A percentile compares a stretch with the other conserved stretches of the same genome.
Evolutionary conservation across 257 asterid species (phyloP).

Genomic region (Solanum virginianum): DNA sequence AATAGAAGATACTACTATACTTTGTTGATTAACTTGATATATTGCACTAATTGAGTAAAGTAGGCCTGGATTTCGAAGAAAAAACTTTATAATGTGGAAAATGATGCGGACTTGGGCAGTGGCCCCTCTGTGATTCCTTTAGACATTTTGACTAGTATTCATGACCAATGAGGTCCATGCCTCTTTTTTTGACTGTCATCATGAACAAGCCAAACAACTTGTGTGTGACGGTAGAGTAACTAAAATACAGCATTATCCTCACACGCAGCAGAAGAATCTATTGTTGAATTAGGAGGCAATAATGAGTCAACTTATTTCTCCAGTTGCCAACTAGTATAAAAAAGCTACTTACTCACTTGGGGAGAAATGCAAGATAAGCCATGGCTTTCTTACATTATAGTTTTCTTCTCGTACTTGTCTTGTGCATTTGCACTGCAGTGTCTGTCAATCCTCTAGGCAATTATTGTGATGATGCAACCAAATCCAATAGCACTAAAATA

Average conservation of each 20-base stretch:
- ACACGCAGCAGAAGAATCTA: not conserved
- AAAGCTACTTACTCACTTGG: not conserved
- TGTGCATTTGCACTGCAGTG: conserved; percentile 18
- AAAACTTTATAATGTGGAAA: not conserved
- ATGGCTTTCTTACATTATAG: conserved; percentile 20
- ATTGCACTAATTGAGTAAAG: not conserved
- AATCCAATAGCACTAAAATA: conserved; percentile 7
- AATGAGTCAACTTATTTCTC: not conserved
- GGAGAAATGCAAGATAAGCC: not conserved
- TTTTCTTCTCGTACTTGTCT: conserved; percentile 8
- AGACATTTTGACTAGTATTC: not conserved
- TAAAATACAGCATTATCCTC: not conserved
- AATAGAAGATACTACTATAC: not conserved
- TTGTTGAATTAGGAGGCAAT: not conserved
- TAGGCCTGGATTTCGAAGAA: not conserved
- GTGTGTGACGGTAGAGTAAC: not conserved
- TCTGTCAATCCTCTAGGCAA: conserved; percentile 33
- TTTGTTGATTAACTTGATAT: not conserved
- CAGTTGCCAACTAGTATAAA: not conserved
- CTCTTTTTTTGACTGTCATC: not conserved
- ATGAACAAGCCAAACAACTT: not conserved
- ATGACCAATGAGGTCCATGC: not conserved
- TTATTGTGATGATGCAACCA: conserved; percentile 23
- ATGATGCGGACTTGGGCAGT: not conserved
- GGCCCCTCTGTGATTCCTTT: not conserved